Evolutionary conservation across 1,139 yeast species (phyloP), one percentile per base, ranked within the genome.

Genomic region (Yamadazyma sp.): DNA sequence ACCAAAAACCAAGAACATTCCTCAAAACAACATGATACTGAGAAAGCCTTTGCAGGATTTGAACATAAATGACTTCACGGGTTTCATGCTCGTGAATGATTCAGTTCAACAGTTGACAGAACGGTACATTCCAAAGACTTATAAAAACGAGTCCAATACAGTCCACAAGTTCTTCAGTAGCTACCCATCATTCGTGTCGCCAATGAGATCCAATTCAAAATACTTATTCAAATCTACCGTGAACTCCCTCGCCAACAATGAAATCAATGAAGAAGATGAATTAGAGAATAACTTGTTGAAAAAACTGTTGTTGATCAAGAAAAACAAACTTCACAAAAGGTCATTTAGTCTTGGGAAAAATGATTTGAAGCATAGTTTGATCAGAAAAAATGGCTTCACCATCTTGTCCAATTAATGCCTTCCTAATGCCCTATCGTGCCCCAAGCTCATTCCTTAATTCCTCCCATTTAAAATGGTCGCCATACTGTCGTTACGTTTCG

Each of bases 331-430:
- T 36, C 67, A 66, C 42, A 58, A 55, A 35, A 54, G 75, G 40
- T 61, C 73, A 10, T 47, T 61, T 47, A 67, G 73, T 17, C 67
- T 67, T 29, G 75, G 74, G 3, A 63, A 58, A 36, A 70, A 70
- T 46, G 67, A 61, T 31, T 52, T 66, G 31, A 70, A 69, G 46
- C 52, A 56, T 35, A 52, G 51, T 30, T 57, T 70, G 38, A 62
- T 70, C 25, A 58, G 53, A 37, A 68, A 67, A 48, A 64, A 59
- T 46, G 48, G 40, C 6, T 49, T 49, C 33, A 45, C 51, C 10
- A 46, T 49, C 13, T 38, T 44, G 33, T 36, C 47, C 13, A 42
- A 35, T 23, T 44, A 32, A 8, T 18, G 33, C 12, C 8, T 29
- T 4, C 5, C 11, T 31, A 17, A 21, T 31, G 14, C 22, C 31